These are phyloP conservation scores for Ceratobasidium papillatum DNA, from an alignment of 1,284 basidiomycete species.

Conservation along the genomic window DNA sequence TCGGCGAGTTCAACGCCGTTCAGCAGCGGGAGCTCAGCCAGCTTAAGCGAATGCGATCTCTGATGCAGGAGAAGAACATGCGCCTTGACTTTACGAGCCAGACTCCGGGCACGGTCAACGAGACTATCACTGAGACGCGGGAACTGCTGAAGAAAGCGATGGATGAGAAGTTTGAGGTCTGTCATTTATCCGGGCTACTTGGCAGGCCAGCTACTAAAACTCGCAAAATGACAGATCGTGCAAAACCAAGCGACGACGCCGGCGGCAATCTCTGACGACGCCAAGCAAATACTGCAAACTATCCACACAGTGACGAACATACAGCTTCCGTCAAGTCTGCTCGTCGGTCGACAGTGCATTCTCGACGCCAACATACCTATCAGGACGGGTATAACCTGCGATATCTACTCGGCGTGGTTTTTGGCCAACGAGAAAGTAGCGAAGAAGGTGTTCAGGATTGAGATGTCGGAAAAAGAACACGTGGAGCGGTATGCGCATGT, in stretches of 20 bases:
- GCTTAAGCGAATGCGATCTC: background rate
- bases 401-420: slow-evolving; percentile 19
- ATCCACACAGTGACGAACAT: slow-evolving; percentile 31
- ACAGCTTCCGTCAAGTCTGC: slow-evolving; percentile 12
- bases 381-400: slow-evolving; percentile 15
- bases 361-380: slow-evolving; percentile 6
- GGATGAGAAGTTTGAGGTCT: background rate
- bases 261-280: background rate
- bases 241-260: background rate
- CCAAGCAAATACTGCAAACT: slow-evolving; percentile 5
- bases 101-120: background rate
- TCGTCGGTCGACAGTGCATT: slow-evolving; percentile 21
- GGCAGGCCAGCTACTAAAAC: too few relatives aligned
- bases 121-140: background rate
- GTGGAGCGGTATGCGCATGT: slow-evolving; percentile 13
- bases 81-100: background rate
- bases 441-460: slow-evolving; percentile 39
- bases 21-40: background rate
- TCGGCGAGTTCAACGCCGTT: slow-evolving; percentile 1
- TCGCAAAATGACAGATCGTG: background rate
- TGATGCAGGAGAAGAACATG: background rate
- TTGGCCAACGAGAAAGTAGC: slow-evolving; percentile 30
- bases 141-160: background rate
- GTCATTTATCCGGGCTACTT: background rate
- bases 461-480: slow-evolving; percentile 9